phyloP scores from a whole-genome alignment of 2,329 filamentous ascomycete genomes.

The Penicillium sclerotiorum region DNA sequence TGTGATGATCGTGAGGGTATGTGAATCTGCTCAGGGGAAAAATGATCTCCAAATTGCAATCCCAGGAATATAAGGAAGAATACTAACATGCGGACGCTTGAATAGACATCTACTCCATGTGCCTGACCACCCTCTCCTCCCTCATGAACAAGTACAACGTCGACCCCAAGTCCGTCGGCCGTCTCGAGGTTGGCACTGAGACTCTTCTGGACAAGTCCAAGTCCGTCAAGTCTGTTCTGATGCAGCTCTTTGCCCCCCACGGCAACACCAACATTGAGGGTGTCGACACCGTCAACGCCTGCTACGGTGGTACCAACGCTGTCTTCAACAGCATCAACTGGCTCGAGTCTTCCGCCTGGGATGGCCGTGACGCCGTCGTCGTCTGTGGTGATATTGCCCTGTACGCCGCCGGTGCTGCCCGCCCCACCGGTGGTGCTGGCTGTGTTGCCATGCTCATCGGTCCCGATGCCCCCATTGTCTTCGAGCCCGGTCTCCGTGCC shows the following conservation, averaged over 20 bases:
- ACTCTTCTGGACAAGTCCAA: slow-evolving; percentile 88
- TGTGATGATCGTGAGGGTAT: slow-evolving; percentile 86
- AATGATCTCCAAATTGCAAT: background rate
- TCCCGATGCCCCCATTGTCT: slow-evolving; percentile 73
- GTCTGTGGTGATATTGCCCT: slow-evolving; percentile 81
- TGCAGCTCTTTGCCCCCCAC: slow-evolving; percentile 73
- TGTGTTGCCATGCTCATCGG: slow-evolving; percentile 78
- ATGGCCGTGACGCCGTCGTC: slow-evolving; percentile 78
- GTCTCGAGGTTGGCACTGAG: slow-evolving; percentile 83
- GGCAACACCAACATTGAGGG: slow-evolving; percentile 84
- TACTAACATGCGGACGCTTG: background rate
- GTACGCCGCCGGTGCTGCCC: slow-evolving; percentile 80
- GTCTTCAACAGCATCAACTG: slow-evolving; percentile 83
- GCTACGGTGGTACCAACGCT: slow-evolving; percentile 84
- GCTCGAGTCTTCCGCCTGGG: slow-evolving; percentile 85
- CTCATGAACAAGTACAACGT: slow-evolving; percentile 82
- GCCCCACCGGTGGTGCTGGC: slow-evolving; percentile 79
- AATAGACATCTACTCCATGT: slow-evolving; percentile 83
- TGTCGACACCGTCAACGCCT: slow-evolving; percentile 80
- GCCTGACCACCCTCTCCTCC: slow-evolving; percentile 75
- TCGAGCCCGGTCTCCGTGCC: slow-evolving; percentile 77
- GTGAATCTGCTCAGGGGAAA: slow-evolving; percentile 20
- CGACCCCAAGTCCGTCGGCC: slow-evolving; percentile 75
- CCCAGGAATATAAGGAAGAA: slow-evolving; percentile 5
- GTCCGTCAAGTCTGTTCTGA: slow-evolving; percentile 84